These are phyloP conservation scores for Dalbergia oliveri DNA, from an alignment of 306 rosid genomes.

Conservation along the genomic window DNA sequence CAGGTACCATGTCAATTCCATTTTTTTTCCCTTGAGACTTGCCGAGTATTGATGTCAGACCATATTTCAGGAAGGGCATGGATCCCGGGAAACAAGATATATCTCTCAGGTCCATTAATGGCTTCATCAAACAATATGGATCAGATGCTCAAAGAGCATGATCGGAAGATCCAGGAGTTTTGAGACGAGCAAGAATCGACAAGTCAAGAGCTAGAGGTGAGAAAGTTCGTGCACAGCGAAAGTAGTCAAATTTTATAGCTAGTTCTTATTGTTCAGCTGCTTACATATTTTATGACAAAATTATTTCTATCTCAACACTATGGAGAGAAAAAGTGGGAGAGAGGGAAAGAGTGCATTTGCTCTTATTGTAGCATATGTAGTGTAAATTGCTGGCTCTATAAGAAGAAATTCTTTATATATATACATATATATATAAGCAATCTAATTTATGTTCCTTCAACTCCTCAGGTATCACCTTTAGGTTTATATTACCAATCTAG, in stretches of 20 bases:
- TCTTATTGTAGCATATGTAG: conserved; percentile 43
- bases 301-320: conserved; percentile 41
- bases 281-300: conserved; percentile 35
- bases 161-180: conserved; percentile 79
- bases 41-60: conserved; percentile 5
- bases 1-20: not conserved
- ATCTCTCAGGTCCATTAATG: conserved; percentile 85
- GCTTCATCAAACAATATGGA: conserved; percentile 78
- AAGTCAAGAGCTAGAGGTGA: conserved; percentile 54
- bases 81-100: conserved; percentile 72
- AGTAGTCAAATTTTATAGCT: conserved; percentile 31
- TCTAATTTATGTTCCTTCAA: conserved; percentile 23
- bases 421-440: conserved; percentile 33
- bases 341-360: conserved; percentile 42
- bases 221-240: conserved; percentile 46
- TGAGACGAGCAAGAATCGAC: conserved; percentile 72
- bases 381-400: conserved; percentile 47
- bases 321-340: conserved; percentile 30
- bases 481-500: not conserved
- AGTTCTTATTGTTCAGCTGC: conserved; percentile 37
- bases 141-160: conserved; percentile 84
- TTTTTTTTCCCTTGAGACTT: not conserved
- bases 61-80: conserved; percentile 70
- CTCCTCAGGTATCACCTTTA: not conserved
- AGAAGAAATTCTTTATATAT: conserved; percentile 44